These are phyloP conservation scores for Suhomyces guaymorum DNA, from an alignment of 1,139 yeast species.

Conservation along the genomic window DNA sequence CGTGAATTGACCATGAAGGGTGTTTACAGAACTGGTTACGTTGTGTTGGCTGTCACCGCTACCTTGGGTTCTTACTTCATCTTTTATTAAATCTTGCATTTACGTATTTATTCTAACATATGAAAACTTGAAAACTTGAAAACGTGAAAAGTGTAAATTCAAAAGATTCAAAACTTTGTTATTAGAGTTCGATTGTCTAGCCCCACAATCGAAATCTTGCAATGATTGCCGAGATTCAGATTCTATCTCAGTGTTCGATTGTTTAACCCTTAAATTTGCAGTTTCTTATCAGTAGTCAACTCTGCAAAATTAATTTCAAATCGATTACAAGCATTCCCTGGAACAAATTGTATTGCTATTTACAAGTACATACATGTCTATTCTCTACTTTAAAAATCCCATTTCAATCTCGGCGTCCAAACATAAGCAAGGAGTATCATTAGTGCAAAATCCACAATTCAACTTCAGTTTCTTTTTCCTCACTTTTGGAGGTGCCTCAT, in stretches of 20 bases:
- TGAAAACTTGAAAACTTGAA: slow-evolving; percentile 2
- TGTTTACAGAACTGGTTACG: slow-evolving; percentile 89
- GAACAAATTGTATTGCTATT: neutral
- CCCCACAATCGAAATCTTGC: too few species aligned
- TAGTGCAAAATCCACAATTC: slow-evolving; percentile 46
- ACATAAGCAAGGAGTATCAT: slow-evolving; percentile 45
- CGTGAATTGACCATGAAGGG: slow-evolving; percentile 76
- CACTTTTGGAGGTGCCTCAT: slow-evolving; percentile 12
- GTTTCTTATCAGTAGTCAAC: too few species aligned
- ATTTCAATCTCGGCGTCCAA: slow-evolving; percentile 29
- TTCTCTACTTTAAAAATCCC: slow-evolving; percentile 5
- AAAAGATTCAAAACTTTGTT: neutral
- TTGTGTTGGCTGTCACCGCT: slow-evolving; percentile 73
- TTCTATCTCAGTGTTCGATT: too few species aligned
- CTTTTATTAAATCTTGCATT: slow-evolving; percentile 31
- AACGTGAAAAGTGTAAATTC: neutral
- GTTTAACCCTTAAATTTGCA: too few species aligned
- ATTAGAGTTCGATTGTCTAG: too few species aligned
- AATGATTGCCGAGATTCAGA: too few species aligned
- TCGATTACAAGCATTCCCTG: neutral
- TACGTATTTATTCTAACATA: slow-evolving; percentile 8
- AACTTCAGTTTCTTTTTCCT: slow-evolving; percentile 20
- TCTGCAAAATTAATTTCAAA: too few species aligned
- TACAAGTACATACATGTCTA: slow-evolving; percentile 1
- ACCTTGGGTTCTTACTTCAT: slow-evolving; percentile 61